phyloP scores from a whole-genome alignment of 371 early-diverging fungal species.

The Saksenaea oblongispora region DNA sequence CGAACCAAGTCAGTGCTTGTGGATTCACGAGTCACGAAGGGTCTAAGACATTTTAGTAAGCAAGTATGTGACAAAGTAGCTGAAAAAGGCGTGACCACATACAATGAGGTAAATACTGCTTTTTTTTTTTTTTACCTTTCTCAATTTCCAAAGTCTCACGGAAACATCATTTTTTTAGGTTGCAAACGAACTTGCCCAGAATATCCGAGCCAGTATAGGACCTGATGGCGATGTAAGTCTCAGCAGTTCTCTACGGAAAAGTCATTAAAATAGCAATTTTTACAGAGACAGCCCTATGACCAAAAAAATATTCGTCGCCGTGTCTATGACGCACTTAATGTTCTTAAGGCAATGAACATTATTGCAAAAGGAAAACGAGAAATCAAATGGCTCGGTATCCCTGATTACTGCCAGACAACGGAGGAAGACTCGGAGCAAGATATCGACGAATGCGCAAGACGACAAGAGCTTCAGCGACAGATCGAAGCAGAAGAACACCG shows the following conservation, averaged over 20 bases:
- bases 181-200: slow-evolving; percentile 30
- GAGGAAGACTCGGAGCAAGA: slow-evolving; percentile 82
- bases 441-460: slow-evolving; percentile 53
- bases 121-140: neutral
- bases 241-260: neutral
- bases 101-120: slow-evolving; percentile 53
- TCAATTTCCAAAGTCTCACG: slow-evolving; percentile 15
- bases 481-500: slow-evolving; percentile 1
- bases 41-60: slow-evolving; percentile 63
- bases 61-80: slow-evolving; percentile 69
- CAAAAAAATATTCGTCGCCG: slow-evolving; percentile 81
- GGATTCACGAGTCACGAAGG: slow-evolving; percentile 32
- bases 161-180: slow-evolving; percentile 12
- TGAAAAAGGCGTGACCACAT: slow-evolving; percentile 61
- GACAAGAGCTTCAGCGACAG: neutral
- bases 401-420: slow-evolving; percentile 62
- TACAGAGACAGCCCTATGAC: slow-evolving; percentile 42
- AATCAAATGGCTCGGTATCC: slow-evolving; percentile 71
- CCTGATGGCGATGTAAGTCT: slow-evolving; percentile 5
- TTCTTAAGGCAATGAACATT: slow-evolving; percentile 73
- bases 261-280: neutral
- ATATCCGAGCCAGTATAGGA: slow-evolving; percentile 11
- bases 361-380: slow-evolving; percentile 71
- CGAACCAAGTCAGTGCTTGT: slow-evolving; percentile 13
- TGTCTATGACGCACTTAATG: slow-evolving; percentile 82